Evolutionary conservation across 2,329 filamentous ascomycete genomes (phyloP).

Genomic region (Beauveria sp.): DNA sequence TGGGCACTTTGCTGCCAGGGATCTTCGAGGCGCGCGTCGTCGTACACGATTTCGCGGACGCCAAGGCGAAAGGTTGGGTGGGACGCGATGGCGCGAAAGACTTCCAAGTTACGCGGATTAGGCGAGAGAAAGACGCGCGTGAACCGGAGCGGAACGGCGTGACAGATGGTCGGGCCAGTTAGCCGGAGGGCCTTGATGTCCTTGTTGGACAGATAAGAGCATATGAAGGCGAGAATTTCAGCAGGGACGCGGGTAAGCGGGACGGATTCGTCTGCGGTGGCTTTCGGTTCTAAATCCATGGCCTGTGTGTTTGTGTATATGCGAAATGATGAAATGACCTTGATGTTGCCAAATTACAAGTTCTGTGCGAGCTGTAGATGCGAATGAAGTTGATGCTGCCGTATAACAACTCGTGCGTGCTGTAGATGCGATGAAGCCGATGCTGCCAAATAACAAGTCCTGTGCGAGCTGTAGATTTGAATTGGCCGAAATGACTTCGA

Average conservation of each 20-base stretch:
- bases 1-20: not conserved
- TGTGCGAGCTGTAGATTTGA: no score
- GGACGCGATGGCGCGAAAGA: constrained; percentile 28
- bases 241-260: not conserved
- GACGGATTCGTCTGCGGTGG: not conserved
- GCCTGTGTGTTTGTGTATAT: not conserved
- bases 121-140: constrained; percentile 31
- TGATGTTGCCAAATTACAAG: not conserved
- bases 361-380: no score
- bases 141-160: not conserved
- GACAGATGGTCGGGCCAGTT: not conserved
- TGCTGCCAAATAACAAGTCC: no score
- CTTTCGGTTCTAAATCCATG: not conserved
- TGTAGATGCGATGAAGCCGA: no score
- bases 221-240: not conserved
- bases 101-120: constrained; percentile 29
- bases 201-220: not conserved
- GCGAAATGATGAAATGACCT: not conserved
- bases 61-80: constrained; percentile 22
- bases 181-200: constrained; percentile 5
- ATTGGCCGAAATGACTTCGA: no score
- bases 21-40: constrained; percentile 20
- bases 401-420: no score
- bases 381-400: not conserved
- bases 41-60: constrained; percentile 33